Conservation (phyloP, 345 rosid genomes). For the Lagerstroemia speciosa region DNA sequence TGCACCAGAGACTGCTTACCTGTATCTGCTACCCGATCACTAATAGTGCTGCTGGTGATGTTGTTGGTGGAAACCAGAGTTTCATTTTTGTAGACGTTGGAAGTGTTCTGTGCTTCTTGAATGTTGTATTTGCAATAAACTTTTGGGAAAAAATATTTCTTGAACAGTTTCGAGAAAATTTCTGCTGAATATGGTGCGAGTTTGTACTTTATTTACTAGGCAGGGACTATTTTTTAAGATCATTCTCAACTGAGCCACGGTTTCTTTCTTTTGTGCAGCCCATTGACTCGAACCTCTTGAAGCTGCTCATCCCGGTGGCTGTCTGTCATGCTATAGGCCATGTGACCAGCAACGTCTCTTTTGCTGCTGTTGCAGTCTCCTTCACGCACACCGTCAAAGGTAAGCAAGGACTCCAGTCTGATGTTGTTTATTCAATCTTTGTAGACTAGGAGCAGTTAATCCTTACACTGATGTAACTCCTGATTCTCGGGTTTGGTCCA, state of each 20-base stretch:
- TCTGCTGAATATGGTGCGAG: no score
- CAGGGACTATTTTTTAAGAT: no score
- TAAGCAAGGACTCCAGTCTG: not conserved
- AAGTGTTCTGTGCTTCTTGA: no score
- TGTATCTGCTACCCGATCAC: no score
- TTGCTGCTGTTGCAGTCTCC: constrained; percentile 98
- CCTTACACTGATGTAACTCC: not conserved
- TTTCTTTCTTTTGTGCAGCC: constrained; percentile 43
- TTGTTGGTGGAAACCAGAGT: no score
- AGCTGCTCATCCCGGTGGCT: constrained; percentile 83
- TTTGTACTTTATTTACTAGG: no score
- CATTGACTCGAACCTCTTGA: constrained; percentile 61
- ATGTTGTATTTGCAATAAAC: no score
- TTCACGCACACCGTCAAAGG: constrained; percentile 97
- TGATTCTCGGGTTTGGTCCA: constrained; percentile 6
- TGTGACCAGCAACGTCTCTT: constrained; percentile 86
- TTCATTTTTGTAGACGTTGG: no score
- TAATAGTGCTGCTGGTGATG: not conserved
- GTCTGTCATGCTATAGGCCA: constrained; percentile 92
- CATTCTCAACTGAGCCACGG: not conserved
- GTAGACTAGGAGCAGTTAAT: not conserved
- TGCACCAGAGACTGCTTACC: no score
- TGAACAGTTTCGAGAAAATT: no score
- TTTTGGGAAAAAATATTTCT: no score
- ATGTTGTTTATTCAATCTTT: not conserved